A percentile compares a stretch with the other conserved stretches of the same genome.
These are phyloP conservation scores for Ustilago curta DNA, from an alignment of 1,284 basidiomycete species.

Conservation along the genomic window DNA sequence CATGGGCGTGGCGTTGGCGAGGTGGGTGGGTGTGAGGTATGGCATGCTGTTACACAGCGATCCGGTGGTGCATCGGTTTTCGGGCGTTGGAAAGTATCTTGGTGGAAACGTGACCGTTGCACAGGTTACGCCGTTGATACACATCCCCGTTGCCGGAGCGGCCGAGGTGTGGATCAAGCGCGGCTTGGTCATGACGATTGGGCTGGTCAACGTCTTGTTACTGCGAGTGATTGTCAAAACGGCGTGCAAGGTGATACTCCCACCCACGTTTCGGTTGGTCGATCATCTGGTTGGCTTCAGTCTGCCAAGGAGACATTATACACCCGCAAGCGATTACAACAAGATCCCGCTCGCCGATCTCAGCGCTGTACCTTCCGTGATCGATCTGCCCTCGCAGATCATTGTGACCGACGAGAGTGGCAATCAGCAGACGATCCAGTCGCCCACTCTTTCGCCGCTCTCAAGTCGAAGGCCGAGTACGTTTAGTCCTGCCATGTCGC, in stretches of 20 bases:
- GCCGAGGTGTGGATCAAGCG: conserved; percentile 28
- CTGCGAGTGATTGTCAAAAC: conserved; percentile 78
- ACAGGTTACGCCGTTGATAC: conserved; percentile 20
- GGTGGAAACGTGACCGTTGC: background rate
- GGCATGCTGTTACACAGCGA: conserved; percentile 28
- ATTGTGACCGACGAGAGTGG: conserved; percentile 46
- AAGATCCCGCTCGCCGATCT: conserved; percentile 51
- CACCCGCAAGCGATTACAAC: conserved; percentile 53
- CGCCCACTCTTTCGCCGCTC: conserved; percentile 16
- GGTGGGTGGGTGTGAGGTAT: conserved; percentile 73
- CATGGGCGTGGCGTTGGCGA: conserved; percentile 79
- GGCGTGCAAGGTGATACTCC: conserved; percentile 52
- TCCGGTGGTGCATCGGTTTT: conserved; percentile 31
- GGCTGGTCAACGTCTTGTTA: conserved; percentile 76
- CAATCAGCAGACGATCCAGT: conserved; percentile 33
- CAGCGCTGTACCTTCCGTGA: conserved; percentile 42
- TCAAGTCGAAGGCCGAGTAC: conserved; percentile 16
- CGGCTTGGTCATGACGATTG: conserved; percentile 73
- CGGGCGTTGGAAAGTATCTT: background rate
- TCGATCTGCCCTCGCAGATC: conserved; percentile 49
- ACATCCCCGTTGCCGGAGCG: conserved; percentile 19
- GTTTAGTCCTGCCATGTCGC: conserved; percentile 6
- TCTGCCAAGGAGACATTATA: conserved; percentile 60
- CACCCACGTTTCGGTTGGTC: conserved; percentile 54
- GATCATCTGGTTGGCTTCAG: conserved; percentile 55